Evolutionary conservation across 164 flowering plant species (phyloP).

Genomic region (Warburgia ugandensis): DNA sequence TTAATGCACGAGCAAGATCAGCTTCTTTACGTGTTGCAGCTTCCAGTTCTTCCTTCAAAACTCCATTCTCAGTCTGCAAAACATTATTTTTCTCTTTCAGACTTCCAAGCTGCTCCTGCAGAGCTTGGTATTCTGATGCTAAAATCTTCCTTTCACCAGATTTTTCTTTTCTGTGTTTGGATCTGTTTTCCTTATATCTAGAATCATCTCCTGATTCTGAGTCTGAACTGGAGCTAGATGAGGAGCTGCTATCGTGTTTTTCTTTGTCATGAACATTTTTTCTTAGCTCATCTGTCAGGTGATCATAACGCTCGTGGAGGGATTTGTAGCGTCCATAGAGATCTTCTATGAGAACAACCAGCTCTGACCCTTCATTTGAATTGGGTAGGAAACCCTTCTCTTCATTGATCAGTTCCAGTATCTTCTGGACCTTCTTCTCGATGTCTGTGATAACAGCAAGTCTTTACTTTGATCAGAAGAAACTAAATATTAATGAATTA

Average conservation of each 20-base stretch:
- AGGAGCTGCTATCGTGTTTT: slow-evolving; percentile 12
- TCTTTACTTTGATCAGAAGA: background rate
- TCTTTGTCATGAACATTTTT: slow-evolving; percentile 9
- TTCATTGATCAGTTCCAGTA: slow-evolving; percentile 7
- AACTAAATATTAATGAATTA: too few relatives aligned
- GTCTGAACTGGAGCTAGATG: slow-evolving; percentile 35
- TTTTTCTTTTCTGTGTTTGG: slow-evolving; percentile 6
- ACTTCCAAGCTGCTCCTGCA: too few relatives aligned
- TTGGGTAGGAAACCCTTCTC: slow-evolving; percentile 6
- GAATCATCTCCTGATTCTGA: slow-evolving; percentile 28
- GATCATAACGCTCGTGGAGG: slow-evolving; percentile 14
- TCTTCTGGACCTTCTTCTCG: slow-evolving; percentile 9
- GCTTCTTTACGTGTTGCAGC: slow-evolving; percentile 15
- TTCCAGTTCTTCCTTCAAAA: slow-evolving; percentile 30
- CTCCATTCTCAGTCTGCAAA: slow-evolving; percentile 27
- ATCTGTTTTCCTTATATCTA: too few relatives aligned
- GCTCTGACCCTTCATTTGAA: slow-evolving; percentile 7
- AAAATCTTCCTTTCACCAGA: background rate
- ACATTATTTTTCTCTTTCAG: too few relatives aligned
- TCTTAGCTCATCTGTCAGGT: slow-evolving; percentile 21
- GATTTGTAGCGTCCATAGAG: slow-evolving; percentile 4
- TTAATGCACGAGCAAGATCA: slow-evolving; percentile 24
- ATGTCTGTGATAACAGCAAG: slow-evolving; percentile 8
- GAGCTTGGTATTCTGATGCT: slow-evolving; percentile 1
- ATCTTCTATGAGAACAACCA: slow-evolving; percentile 6